Conservation (phyloP, 2,329 filamentous ascomycete genomes). For the Diaporthe sp. region DNA sequence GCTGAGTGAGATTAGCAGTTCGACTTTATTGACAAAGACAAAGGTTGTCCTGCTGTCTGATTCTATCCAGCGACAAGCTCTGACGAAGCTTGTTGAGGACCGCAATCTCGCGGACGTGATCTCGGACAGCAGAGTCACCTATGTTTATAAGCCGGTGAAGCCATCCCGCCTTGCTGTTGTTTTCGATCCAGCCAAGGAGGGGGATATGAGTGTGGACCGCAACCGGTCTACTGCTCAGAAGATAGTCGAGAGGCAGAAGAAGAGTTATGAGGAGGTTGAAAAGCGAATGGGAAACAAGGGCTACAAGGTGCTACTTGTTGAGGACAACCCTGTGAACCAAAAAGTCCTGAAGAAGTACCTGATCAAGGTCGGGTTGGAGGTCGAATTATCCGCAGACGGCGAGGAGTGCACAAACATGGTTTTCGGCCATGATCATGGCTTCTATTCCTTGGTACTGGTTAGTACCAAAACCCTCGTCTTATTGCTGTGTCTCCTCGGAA, state of each 20-base stretch:
- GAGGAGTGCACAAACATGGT: slow-evolving; percentile 83
- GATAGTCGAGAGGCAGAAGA: slow-evolving; percentile 83
- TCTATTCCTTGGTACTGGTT: slow-evolving; percentile 85
- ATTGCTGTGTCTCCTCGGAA: slow-evolving; percentile 25
- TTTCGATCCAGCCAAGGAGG: slow-evolving; percentile 83
- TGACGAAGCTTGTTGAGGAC: slow-evolving; percentile 75
- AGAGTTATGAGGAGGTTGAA: slow-evolving; percentile 82
- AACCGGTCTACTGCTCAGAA: slow-evolving; percentile 84
- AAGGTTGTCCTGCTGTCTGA: slow-evolving; percentile 87
- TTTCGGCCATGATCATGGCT: slow-evolving; percentile 71
- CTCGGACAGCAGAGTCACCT: slow-evolving; percentile 75
- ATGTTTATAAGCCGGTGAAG: slow-evolving; percentile 95
- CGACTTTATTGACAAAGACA: slow-evolving; percentile 68
- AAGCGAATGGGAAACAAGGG: slow-evolving; percentile 81
- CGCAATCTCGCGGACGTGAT: slow-evolving; percentile 73
- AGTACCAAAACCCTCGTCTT: slow-evolving; percentile 46
- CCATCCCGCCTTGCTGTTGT: slow-evolving; percentile 88
- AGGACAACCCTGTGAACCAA: slow-evolving; percentile 88
- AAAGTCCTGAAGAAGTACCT: slow-evolving; percentile 85
- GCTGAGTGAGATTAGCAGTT: slow-evolving; percentile 75
- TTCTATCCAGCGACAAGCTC: slow-evolving; percentile 86
- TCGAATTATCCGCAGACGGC: slow-evolving; percentile 81
- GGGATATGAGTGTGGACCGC: slow-evolving; percentile 82
- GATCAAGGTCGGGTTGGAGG: slow-evolving; percentile 78
- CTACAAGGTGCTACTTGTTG: slow-evolving; percentile 84